Base-by-base conservation (phyloP, 2,329 filamentous ascomycete species). In the Diaporthe sp. region DNA sequence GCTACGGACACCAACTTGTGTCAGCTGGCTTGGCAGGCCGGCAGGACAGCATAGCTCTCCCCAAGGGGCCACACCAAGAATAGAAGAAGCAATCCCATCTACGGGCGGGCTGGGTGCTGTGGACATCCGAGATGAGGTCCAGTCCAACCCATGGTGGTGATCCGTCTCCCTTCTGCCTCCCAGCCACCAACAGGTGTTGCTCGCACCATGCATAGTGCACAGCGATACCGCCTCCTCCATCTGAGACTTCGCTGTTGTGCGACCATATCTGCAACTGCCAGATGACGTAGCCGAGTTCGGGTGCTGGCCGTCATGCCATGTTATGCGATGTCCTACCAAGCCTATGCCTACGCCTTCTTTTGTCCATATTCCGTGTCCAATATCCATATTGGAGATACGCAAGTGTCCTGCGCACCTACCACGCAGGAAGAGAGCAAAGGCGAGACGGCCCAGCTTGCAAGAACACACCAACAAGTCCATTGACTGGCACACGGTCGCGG, bases 121-220 rank as follows among this genome's bases (percentile, higher is more conserved):
- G 22, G 35, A 12, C 33, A 47, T 38, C 45, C 61, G 61, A 38
- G 45, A 67, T 67, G 61, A 67, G 42, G 19, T 15, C 42, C 42
- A 25, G 42, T n/a, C 28, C 60, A 66, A 66, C 60, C 40, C 60
- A 66, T 47, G 28, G 30, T 25, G 30, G 33, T 68, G 30, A 68
- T 68, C 33, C 22, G 17, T 52, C 15, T 40, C 45, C 64, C 35
- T 68, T 33, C 47, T 15, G 47, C 47, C 8, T 30, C 47, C 64
- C 40, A 68, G 47, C 64, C 64, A 68, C 22, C 64, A 54, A 68
- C 64, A n/a, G 30, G 64, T 33, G 30, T 38, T 67, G 45, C 64
- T 67, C 22, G 45, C 47, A 52, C 19, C 30, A 25, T 33, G 17
- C 55, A 58, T 55, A 19, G 60, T n/a, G 22, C 55, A 38, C 30